A percentile compares a stretch with the other conserved stretches of the same genome.
Conservation (phyloP, 129 eudicot genomes). For the Centaurea solstitialis region DNA sequence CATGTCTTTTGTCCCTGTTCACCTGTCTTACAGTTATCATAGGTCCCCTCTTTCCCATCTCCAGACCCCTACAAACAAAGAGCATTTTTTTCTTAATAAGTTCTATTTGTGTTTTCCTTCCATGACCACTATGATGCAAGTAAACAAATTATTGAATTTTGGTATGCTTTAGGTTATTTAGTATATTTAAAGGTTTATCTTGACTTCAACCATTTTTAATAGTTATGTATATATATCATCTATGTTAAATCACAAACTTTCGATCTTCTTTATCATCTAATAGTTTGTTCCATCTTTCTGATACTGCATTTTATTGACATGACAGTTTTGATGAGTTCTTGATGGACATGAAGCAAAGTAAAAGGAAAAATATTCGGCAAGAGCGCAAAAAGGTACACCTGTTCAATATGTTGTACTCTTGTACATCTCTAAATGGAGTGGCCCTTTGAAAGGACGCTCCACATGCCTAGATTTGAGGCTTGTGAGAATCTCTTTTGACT, state of each 20-base stretch:
- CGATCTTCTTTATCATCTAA: neutral
- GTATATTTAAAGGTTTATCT: neutral
- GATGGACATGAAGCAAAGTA: conserved; percentile 97
- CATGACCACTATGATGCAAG: neutral
- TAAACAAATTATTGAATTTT: neutral
- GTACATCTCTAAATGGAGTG: neutral
- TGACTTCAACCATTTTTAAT: neutral
- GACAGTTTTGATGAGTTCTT: conserved; percentile 91
- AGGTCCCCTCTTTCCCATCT: neutral
- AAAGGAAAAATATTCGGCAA: conserved; percentile 94
- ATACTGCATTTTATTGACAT: conserved; percentile 5
- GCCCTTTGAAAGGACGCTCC: neutral
- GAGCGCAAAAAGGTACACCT: conserved; percentile 90
- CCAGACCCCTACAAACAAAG: neutral
- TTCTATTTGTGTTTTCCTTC: neutral
- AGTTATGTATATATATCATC: neutral
- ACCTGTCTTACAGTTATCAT: neutral
- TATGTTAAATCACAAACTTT: neutral
- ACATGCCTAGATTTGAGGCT: conserved; percentile 1
- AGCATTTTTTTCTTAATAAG: neutral
- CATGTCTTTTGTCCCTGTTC: neutral
- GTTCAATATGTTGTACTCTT: neutral
- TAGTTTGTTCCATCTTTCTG: conserved; percentile 15
- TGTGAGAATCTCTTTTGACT: neutral
- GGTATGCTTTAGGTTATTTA: neutral